Conservation (phyloP, 345 rosid genomes). For the Syzygium aromaticum region DNA sequence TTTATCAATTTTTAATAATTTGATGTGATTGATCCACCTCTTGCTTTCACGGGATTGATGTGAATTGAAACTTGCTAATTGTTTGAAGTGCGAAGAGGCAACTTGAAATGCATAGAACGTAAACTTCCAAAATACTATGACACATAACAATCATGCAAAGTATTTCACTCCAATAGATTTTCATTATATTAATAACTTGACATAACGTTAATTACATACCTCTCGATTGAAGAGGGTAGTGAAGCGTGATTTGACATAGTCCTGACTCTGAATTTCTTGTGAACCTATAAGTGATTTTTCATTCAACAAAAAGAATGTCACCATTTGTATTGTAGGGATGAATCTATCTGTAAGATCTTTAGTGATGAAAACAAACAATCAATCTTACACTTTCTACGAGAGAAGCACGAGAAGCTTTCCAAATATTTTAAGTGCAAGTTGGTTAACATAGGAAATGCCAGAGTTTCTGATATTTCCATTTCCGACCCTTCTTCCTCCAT, state of each 20-base stretch:
- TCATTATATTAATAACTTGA: not conserved
- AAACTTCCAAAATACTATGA: not conserved
- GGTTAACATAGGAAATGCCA: not conserved
- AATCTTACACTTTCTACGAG: not conserved
- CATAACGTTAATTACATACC: not conserved
- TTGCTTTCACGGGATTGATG: not conserved
- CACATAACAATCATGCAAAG: not conserved
- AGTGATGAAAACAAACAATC: not conserved
- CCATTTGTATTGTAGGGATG: not conserved
- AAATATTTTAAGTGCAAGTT: fast-evolving
- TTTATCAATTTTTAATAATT: not conserved
- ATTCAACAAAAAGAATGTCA: not conserved
- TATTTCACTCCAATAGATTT: not conserved
- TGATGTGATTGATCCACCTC: not conserved
- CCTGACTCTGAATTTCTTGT: not conserved
- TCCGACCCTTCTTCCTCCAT: not conserved
- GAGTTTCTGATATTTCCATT: not conserved
- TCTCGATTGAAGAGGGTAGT: not conserved
- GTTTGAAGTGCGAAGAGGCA: not conserved
- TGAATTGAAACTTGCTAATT: not conserved
- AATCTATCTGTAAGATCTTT: not conserved
- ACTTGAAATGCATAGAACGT: not conserved
- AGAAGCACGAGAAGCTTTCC: not conserved
- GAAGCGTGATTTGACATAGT: not conserved
- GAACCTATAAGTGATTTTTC: not conserved